phyloP scores from a whole-genome alignment of 2,329 filamentous ascomycete genomes.

The Trichoderma asperellum region DNA sequence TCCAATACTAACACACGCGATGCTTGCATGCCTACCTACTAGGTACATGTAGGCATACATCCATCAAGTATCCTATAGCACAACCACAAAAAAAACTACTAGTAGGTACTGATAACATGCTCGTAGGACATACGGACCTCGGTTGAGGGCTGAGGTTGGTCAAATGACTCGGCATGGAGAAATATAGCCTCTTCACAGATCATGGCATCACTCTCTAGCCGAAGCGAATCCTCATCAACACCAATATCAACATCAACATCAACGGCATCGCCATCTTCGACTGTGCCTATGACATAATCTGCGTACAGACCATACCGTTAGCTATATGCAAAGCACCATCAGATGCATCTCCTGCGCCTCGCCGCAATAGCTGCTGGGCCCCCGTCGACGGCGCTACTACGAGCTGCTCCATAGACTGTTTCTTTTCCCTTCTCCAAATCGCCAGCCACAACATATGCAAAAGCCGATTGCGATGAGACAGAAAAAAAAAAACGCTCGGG shows the following conservation, averaged over 20 bases:
- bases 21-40: neutral
- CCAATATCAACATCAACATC: neutral
- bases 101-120: neutral
- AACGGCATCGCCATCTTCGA: neutral
- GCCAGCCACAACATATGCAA: neutral
- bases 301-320: neutral
- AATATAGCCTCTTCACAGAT: neutral
- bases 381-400: slow-evolving; percentile 9
- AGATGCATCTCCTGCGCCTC: slow-evolving; percentile 19
- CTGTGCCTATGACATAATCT: neutral
- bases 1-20: neutral
- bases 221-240: neutral
- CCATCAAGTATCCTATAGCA: neutral
- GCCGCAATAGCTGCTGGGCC: neutral
- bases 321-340: neutral
- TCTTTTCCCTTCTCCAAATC: neutral
- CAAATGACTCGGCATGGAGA: neutral
- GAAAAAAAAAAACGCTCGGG: slow-evolving; percentile 7
- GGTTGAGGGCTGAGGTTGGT: neutral
- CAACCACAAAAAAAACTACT: neutral
- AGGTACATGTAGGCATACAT: neutral
- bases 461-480: slow-evolving; percentile 2
- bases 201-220: neutral
- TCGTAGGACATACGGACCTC: neutral
- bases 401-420: neutral